Percentiles rank a stretch among this genome's conserved stretches.
Evolutionary conservation across 495 filamentous ascomycete species (phyloP).

Genomic region (Aspergillus conjunctus): DNA sequence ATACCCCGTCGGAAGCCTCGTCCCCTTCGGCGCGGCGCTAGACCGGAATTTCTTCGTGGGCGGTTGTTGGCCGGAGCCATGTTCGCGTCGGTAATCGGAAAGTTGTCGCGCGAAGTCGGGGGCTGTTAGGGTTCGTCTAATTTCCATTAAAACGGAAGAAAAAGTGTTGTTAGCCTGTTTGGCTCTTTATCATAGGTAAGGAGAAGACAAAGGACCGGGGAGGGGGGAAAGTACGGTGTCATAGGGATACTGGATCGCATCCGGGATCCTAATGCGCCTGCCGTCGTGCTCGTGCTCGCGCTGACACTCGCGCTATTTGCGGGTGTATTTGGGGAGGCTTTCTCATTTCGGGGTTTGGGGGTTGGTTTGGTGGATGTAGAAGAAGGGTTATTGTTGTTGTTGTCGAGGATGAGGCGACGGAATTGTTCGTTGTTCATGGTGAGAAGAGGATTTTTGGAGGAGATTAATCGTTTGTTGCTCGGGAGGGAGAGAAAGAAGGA

Average conservation of each 20-base stretch:
- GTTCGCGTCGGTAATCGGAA: slow-evolving; percentile 67
- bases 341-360: not conserved
- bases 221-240: slow-evolving; percentile 65
- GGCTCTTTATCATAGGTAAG: no score
- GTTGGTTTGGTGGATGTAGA: slow-evolving; percentile 19
- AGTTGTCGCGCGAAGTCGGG: slow-evolving; percentile 84
- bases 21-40: slow-evolving; percentile 80
- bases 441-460: not conserved
- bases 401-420: slow-evolving; percentile 75
- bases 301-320: not conserved
- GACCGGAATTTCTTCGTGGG: slow-evolving; percentile 71
- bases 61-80: slow-evolving; percentile 37
- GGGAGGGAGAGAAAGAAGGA: slow-evolving; percentile 1
- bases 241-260: slow-evolving; percentile 79
- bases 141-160: not conserved
- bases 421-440: slow-evolving; percentile 97
- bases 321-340: not conserved
- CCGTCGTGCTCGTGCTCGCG: not conserved
- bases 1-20: slow-evolving; percentile 77
- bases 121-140: slow-evolving; percentile 70
- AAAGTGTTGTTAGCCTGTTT: no score
- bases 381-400: slow-evolving; percentile 19
- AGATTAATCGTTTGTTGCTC: not conserved
- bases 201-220: not conserved
- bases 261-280: slow-evolving; percentile 47